Percentiles rank a stretch among this genome's conserved stretches.
Conservation (phyloP, 202 grass and related monocot genomes). For the Hordeum pubiflorum region DNA sequence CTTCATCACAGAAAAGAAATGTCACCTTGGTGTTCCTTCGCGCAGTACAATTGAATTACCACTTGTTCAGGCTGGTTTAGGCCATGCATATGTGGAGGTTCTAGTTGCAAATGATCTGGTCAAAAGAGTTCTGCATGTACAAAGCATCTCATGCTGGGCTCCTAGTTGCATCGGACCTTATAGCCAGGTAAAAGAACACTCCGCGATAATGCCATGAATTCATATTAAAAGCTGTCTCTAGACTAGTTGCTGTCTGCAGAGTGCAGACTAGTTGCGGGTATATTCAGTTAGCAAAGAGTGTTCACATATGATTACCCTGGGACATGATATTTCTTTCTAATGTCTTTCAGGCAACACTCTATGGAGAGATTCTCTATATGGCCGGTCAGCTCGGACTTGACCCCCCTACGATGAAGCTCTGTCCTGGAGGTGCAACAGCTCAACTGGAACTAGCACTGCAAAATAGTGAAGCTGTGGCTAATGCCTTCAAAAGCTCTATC, state of each 20-base stretch:
- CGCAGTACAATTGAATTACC: conserved; percentile 93
- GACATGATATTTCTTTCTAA: conserved; percentile 3
- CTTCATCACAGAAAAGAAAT: conserved; percentile 82
- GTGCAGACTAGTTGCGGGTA: neutral
- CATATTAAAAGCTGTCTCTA: neutral
- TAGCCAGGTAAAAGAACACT: conserved; percentile 56
- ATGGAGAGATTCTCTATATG: conserved; percentile 78
- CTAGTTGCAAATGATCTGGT: conserved; percentile 56
- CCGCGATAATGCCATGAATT: neutral
- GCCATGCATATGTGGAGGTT: conserved; percentile 76
- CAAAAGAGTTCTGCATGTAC: conserved; percentile 94
- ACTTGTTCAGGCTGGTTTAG: conserved; percentile 49
- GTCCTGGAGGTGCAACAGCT: conserved; percentile 46
- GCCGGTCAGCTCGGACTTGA: conserved; percentile 89
- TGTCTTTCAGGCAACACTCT: conserved; percentile 63
- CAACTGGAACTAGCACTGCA: conserved; percentile 66
- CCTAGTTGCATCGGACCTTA: conserved; percentile 98
- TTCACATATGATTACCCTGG: neutral
- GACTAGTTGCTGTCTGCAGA: neutral
- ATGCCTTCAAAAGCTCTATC: conserved; percentile 67
- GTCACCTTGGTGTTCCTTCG: conserved; percentile 79
- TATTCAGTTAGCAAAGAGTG: neutral
- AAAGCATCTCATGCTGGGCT: conserved; percentile 98
- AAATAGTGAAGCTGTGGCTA: conserved; percentile 77
- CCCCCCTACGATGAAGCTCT: conserved; percentile 72